Conservation (phyloP, 352 stramenopile genomes). For the Hyaloperonospora brassicae region DNA sequence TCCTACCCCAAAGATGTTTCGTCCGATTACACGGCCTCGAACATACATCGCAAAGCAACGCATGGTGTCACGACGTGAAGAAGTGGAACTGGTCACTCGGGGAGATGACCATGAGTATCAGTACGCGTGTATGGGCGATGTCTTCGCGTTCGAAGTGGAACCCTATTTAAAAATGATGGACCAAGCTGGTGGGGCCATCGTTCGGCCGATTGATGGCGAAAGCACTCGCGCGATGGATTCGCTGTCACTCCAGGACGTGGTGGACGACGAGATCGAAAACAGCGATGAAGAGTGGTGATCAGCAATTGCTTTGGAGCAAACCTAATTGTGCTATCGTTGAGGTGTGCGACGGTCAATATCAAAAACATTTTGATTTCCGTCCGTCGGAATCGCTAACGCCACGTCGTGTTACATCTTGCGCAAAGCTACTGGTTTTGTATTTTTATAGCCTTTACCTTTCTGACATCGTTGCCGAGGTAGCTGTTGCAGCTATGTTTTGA, state of each 20-base stretch:
- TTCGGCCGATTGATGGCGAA: not conserved
- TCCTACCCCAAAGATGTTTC: slow-evolving; percentile 53
- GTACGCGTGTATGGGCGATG: slow-evolving; percentile 43
- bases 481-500: too few relatives aligned
- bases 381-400: too few relatives aligned
- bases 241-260: slow-evolving; percentile 16
- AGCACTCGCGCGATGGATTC: slow-evolving; percentile 10
- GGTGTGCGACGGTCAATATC: too few relatives aligned
- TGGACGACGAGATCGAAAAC: slow-evolving; percentile 70
- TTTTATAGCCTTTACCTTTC: too few relatives aligned
- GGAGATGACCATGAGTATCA: slow-evolving; percentile 14
- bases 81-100: slow-evolving; percentile 25
- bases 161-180: slow-evolving; percentile 53
- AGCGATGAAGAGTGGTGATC: slow-evolving; percentile 44
- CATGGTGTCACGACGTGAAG: slow-evolving; percentile 35
- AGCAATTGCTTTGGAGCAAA: too few relatives aligned
- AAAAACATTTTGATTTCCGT: too few relatives aligned
- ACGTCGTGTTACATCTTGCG: too few relatives aligned
- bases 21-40: slow-evolving; percentile 54
- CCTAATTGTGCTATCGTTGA: too few relatives aligned
- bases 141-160: slow-evolving; percentile 60
- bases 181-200: slow-evolving; percentile 4
- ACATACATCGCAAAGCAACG: slow-evolving; percentile 43
- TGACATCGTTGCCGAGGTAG: too few relatives aligned
- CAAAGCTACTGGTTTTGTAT: too few relatives aligned